Conservation (phyloP, 2,329 filamentous ascomycete genomes). For the Tricladium varicosporioides region DNA sequence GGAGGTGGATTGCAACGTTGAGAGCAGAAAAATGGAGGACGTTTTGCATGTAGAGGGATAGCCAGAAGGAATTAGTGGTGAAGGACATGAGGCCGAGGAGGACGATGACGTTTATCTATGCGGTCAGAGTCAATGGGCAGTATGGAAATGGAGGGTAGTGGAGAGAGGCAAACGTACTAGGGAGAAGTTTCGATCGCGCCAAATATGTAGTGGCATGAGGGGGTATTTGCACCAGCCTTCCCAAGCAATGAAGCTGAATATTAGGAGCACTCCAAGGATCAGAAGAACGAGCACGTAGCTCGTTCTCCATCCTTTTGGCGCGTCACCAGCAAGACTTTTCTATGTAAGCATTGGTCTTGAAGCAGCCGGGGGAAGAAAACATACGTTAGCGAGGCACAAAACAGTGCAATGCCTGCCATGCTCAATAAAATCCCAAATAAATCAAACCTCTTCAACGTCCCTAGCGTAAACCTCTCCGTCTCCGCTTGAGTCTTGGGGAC, state of each 20-base stretch:
- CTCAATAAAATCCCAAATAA: slow-evolving; percentile 58
- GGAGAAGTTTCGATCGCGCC: slow-evolving; percentile 62
- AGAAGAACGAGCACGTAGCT: slow-evolving; percentile 62
- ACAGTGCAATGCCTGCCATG: slow-evolving; percentile 55
- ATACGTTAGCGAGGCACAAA: slow-evolving; percentile 23
- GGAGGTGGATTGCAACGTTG: slow-evolving; percentile 58
- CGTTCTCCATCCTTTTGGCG: slow-evolving; percentile 56
- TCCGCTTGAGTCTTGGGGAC: slow-evolving; percentile 53
- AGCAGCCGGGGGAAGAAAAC: too few species aligned
- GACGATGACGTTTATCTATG: slow-evolving; percentile 52
- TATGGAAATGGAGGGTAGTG: neutral
- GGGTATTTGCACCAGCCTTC: slow-evolving; percentile 51
- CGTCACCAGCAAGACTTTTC: slow-evolving; percentile 35
- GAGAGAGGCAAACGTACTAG: slow-evolving; percentile 43
- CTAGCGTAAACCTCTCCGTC: slow-evolving; percentile 39
- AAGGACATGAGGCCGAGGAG: slow-evolving; percentile 63
- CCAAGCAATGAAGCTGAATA: slow-evolving; percentile 62
- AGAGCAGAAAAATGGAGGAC: slow-evolving; percentile 52
- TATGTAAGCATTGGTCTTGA: neutral
- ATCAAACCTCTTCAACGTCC: slow-evolving; percentile 53
- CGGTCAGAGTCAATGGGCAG: too few species aligned
- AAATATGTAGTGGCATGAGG: slow-evolving; percentile 53
- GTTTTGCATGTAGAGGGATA: slow-evolving; percentile 63
- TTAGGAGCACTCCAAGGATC: slow-evolving; percentile 54
- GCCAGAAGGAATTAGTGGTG: slow-evolving; percentile 56